phyloP scores from a whole-genome alignment of 2,329 filamentous ascomycete species.

The Parafenestella ontariensis region DNA sequence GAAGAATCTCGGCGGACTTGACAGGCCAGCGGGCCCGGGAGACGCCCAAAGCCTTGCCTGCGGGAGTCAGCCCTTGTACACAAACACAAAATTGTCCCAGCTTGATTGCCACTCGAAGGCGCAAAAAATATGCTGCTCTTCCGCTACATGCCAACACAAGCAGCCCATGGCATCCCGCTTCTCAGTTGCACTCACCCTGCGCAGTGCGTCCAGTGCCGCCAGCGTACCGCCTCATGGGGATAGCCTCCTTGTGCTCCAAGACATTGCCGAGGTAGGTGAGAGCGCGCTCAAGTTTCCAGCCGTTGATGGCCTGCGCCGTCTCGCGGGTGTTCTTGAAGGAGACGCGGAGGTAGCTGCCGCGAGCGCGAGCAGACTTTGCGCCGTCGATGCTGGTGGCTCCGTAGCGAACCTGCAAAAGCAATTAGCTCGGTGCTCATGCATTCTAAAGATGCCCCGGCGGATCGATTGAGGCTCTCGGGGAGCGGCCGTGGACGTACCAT shows the following conservation, averaged over 20 bases:
- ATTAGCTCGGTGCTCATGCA: conserved; percentile 33
- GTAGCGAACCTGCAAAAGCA: conserved; percentile 46
- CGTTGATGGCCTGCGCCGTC: conserved; percentile 99
- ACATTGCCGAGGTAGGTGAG: conserved; percentile 98
- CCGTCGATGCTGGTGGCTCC: conserved; percentile 47
- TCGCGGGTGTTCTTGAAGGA: conserved; percentile 99
- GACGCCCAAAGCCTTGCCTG: conserved; percentile 99
- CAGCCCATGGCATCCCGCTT: neutral
- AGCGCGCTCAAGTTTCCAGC: conserved; percentile 96
- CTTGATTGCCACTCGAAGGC: neutral
- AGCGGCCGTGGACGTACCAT: conserved; percentile 49
- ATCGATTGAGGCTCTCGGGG: conserved; percentile 1
- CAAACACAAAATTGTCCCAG: neutral
- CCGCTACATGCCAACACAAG: neutral
- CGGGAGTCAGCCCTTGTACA: conserved; percentile 32
- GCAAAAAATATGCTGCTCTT: conserved; percentile 3
- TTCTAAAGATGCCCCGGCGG: neutral
- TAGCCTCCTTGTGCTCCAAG: conserved; percentile 93
- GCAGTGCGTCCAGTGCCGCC: conserved; percentile 94
- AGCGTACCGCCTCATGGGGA: conserved; percentile 97
- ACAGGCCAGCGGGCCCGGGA: conserved; percentile 97
- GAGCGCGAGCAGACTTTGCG: conserved; percentile 83
- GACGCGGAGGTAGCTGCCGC: conserved; percentile 98
- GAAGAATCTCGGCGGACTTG: conserved; percentile 98
- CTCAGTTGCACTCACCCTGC: conserved; percentile 78